Evolutionary conservation across 768 basidiomycete species (phyloP), one percentile per base, ranked within the genome.

Genomic region (Saitozyma podzolica): DNA sequence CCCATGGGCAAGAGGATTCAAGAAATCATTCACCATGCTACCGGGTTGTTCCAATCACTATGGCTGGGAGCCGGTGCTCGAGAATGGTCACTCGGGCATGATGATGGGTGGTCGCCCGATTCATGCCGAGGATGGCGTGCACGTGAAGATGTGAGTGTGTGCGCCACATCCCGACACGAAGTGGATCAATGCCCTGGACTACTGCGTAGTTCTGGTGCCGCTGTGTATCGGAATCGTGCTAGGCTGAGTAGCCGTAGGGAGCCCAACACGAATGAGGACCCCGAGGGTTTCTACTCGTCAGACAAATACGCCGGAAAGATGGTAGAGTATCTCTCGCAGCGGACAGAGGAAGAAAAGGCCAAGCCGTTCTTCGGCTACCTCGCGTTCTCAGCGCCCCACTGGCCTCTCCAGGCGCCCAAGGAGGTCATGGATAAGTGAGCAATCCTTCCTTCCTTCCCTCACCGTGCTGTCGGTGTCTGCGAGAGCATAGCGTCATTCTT

Each of bases 311-410:
- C 60, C 9, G 64, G 65, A 0, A 56, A 66, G 9, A 59, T 65
- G 57, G 47, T 69, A 0, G 68, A 64, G 3, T 70, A 65, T 29
- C 42, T 72, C 43, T 9, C 49, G 16, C 63, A 67, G 29, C 54
- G 66, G 54, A 65, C 68, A 14, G 49, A 50, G 29, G 49, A n/a
- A n/a, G 17, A 50, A 6, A 41, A 61, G 47, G 29, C 8, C 4
- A 75, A 73, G 51, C 75, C 77, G 11, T 77, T 78, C 65, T 75
- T 78, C 48, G 69, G 71, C 2, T 78, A 77, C 53, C 58, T 76
- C 40, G 67, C 77, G 8, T 78, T 64, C 63, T 73, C 71, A 9
- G 77, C 73, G 4, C 76, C 76, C 17, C 76, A 78, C 42, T 78
- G 69, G 49, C 49, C 49, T n/a, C 17, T 29, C 17, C 17, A 29